A percentile compares a stretch with the other conserved stretches of the same genome.
Conservation (phyloP, 2,329 filamentous ascomycete genomes). For the Cladophialophora psammophila region DNA sequence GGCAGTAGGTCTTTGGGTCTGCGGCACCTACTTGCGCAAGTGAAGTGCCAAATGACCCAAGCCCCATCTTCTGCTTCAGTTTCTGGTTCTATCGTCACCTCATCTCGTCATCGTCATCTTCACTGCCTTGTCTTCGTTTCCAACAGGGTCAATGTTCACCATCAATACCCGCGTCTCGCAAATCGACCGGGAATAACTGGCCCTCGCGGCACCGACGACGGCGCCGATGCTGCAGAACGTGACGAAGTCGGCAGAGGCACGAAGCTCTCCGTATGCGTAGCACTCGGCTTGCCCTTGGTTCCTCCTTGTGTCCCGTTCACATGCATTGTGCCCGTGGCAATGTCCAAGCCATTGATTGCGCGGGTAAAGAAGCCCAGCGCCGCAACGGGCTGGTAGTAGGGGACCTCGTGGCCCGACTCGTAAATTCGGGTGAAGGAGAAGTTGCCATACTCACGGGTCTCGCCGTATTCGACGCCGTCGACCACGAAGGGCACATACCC, state of each 20-base stretch:
- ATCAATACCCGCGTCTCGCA: constrained; percentile 12
- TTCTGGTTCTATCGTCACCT: background rate
- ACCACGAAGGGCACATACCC: constrained; percentile 77
- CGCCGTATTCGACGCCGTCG: constrained; percentile 72
- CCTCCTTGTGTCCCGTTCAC: constrained; percentile 46
- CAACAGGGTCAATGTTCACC: too few relatives aligned
- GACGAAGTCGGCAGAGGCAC: constrained; percentile 45
- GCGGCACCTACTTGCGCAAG: too few relatives aligned
- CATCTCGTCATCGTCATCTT: background rate
- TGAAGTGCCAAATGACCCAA: too few relatives aligned
- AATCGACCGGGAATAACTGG: constrained; percentile 15
- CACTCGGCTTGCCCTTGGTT: constrained; percentile 50
- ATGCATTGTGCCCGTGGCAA: constrained; percentile 59
- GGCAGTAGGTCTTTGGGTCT: too few relatives aligned
- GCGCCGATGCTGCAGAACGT: constrained; percentile 14
- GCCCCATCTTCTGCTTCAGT: too few relatives aligned
- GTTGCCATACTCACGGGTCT: constrained; percentile 79
- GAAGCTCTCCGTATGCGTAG: constrained; percentile 56
- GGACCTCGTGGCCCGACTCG: constrained; percentile 69
- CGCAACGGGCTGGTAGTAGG: constrained; percentile 68
- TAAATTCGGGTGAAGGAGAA: constrained; percentile 72
- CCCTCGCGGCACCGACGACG: background rate
- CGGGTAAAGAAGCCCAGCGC: constrained; percentile 67
- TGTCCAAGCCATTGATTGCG: constrained; percentile 63
- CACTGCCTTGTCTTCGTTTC: too few relatives aligned